Evolutionary conservation across 2,329 filamentous ascomycete species (phyloP), one percentile per base, ranked within the genome.

Genomic region (Aotearoamyces nothofagi): DNA sequence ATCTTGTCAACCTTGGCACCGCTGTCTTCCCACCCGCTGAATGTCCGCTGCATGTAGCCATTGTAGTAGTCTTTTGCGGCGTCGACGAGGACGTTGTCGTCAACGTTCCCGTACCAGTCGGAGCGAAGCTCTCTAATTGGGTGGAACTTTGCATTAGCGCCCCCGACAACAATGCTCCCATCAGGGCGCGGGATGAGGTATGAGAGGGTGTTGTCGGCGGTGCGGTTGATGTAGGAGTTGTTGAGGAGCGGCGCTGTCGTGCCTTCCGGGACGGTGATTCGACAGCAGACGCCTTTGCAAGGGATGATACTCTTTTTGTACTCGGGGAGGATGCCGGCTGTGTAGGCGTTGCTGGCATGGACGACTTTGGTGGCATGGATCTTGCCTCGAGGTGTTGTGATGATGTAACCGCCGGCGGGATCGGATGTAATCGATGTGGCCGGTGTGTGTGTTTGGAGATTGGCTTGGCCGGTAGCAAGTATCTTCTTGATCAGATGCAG

Each of bases 281-380:
- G 41, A 17, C 46, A 49, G 32, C 50, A 52, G 3, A 50, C 50
- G 2, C 68, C 73, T 16, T 72, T 60, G 2, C 66, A 60, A 0
- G 76, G 76, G 6, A 76, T 58, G 33, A 81, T 78, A 7, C 67
- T 61, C 33, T 63, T 59, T 5, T 56, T 50, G 43, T 76, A 77
- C 30, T 59, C 46, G 0, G 71, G 71, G 2, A 73, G 52, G 5
- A 81, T 46, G 9, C 63, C 59, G 1, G 69, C 63, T 0, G 72
- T 77, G 46, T 78, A 79, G 9, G 57, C 75, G 39, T 81, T 81
- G 2, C 70, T 78, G 10, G 75, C 73, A 24, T 77, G 58, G 11
- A 80, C 53, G 9, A 80, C 55, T 17, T 60, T 61, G 15, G 53
- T 56, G 2, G 75, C 57, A 7, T 40, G 46, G 29, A 76, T 60